Percentiles rank a stretch among this genome's conserved stretches.
Evolutionary conservation across 2,329 filamentous ascomycete genomes (phyloP).

Genomic region (Diaporthe velutina): DNA sequence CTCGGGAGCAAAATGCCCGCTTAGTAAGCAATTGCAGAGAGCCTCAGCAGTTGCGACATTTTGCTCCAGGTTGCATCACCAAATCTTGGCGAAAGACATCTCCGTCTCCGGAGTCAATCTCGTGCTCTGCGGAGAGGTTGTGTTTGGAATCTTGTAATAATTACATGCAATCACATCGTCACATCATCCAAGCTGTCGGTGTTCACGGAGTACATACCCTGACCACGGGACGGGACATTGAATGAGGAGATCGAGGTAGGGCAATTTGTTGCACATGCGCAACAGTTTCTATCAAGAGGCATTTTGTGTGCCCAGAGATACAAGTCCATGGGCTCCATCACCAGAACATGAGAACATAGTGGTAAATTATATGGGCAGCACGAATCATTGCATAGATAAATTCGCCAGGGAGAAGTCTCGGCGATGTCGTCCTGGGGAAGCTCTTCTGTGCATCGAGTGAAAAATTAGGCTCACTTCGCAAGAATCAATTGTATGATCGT

Average conservation of each 20-base stretch:
- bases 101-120: neutral
- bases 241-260: neutral
- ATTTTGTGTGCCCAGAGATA: no score
- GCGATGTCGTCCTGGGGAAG: no score
- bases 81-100: neutral
- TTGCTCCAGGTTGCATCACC: neutral
- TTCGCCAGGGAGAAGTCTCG: no score
- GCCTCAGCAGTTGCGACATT: conserved; percentile 13
- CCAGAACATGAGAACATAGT: no score
- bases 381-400: no score
- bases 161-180: neutral
- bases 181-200: neutral
- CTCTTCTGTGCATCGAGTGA: no score
- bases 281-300: neutral
- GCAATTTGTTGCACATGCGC: neutral
- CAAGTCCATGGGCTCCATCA: no score
- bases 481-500: no score
- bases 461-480: no score
- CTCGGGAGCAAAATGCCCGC: neutral
- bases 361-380: no score
- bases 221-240: no score
- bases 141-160: neutral
- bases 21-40: neutral
- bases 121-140: neutral
- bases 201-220: neutral